Base-by-base conservation (phyloP, 805 yeast species). In the Kodamaea hsintzibuensis region DNA sequence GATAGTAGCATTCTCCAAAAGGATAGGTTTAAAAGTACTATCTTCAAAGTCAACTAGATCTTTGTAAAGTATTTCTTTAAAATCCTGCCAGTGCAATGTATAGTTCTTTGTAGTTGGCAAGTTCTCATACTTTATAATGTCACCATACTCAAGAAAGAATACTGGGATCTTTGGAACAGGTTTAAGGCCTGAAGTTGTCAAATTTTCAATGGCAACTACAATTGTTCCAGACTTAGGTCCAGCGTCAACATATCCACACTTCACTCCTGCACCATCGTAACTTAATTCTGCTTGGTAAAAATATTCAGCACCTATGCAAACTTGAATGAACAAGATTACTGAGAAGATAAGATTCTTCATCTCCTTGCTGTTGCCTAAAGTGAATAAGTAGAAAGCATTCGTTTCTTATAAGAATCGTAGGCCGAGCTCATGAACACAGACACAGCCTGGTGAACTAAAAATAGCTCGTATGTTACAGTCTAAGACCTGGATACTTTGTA, bases 111-210 rank as follows among this genome's bases (percentile, higher is more conserved):
- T 43, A 2, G 55, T 17, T 1, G 67, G 68, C 10, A 68, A 2
- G 7, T 57, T 54, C 3, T 61, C 43, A 50, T 64, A 61, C 33
- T 66, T 58, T 33, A 49, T 47, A 33, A 67, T 51, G 45, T 68
- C 66, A 4, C 57, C 48, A 49, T 63, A 62, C 48, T 60, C 64
- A 52, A 67, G 61, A 22, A 70, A 58, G 35, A 66, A 51, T 1
- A 59, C 56, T 10, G 73, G 71, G 42, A 66, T 49, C 47, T 64
- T 58, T 6, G 53, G 33, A 16, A 22, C 25, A 22, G 52, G 55
- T 9, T 25, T 8, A 5, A 3, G 9, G 9, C 42, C 19, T 8
- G 9, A 7, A 13, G 19, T 17, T 16, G 9, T 38, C 42, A 38
- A 38, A 13, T 14, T 38, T 17, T 14, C 42, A 38, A 16, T 14